Percentiles rank a stretch among this genome's conserved stretches.
Evolutionary conservation across 164 flowering plant genomes (phyloP).

Genomic region (Akebia trifoliata): DNA sequence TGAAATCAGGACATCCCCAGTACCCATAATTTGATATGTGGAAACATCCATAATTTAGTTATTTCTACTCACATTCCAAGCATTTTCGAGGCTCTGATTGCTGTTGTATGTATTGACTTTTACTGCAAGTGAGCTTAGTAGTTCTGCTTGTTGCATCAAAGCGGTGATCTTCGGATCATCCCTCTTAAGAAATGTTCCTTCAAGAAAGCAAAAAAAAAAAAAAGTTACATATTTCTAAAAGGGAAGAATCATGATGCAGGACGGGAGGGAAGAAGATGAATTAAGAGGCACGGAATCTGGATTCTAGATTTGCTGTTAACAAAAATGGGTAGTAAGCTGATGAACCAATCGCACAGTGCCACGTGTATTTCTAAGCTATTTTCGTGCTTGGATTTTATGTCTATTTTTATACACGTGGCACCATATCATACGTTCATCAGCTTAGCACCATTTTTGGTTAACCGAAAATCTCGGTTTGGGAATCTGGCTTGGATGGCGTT

Average conservation of each 20-base stretch:
- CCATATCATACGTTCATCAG: too few species aligned
- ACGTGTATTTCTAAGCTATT: too few species aligned
- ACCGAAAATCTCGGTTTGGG: too few species aligned
- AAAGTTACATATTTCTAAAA: not conserved
- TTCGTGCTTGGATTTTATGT: too few species aligned
- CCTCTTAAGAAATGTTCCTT: constrained; percentile 71
- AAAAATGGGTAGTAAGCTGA: too few species aligned
- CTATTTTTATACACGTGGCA: too few species aligned
- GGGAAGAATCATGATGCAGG: not conserved
- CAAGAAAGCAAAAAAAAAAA: not conserved
- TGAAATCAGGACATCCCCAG: not conserved
- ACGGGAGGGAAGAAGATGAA: too few species aligned
- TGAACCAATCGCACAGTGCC: too few species aligned
- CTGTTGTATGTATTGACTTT: constrained; percentile 70
- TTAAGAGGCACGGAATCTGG: too few species aligned
- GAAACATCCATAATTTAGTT: not conserved
- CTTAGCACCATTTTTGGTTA: too few species aligned
- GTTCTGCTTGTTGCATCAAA: constrained; percentile 86
- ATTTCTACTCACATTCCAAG: constrained; percentile 76
- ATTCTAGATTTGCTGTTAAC: too few species aligned
- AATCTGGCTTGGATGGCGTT: too few species aligned
- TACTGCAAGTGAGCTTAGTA: constrained; percentile 81
- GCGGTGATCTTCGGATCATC: constrained; percentile 83
- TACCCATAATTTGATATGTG: not conserved
- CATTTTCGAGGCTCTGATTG: constrained; percentile 84